Percentiles rank a stretch among this genome's conserved stretches.
Evolutionary conservation across 805 yeast species (phyloP).

Genomic region (Saccharomycopsis olivae): DNA sequence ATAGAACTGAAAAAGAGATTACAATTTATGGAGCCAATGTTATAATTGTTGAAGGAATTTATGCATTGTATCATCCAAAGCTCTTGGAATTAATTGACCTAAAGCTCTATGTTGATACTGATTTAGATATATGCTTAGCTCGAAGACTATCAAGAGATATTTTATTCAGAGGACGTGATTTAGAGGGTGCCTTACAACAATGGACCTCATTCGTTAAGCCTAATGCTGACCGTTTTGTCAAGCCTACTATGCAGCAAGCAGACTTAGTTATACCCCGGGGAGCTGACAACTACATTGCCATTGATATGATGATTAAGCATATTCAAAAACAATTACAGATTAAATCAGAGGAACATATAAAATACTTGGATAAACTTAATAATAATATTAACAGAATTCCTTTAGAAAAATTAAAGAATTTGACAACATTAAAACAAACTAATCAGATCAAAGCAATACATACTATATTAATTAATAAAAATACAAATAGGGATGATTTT

Average conservation of each 20-base stretch:
- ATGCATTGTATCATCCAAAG: conserved; percentile 64
- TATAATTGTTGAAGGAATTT: conserved; percentile 84
- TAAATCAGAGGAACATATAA: conserved; percentile 61
- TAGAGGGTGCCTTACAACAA: conserved; percentile 72
- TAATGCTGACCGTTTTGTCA: conserved; percentile 64
- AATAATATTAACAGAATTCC: conserved; percentile 11
- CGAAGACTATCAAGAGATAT: conserved; percentile 83
- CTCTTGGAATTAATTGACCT: conserved; percentile 70
- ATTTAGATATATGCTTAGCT: conserved; percentile 83
- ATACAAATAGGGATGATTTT: conserved; percentile 61
- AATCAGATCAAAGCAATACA: conserved; percentile 66
- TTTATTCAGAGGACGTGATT: conserved; percentile 74
- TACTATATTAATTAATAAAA: conserved; percentile 51
- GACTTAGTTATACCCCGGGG: conserved; percentile 90
- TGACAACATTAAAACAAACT: conserved; percentile 29
- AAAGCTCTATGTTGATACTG: conserved; percentile 88
- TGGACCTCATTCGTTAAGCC: conserved; percentile 93
- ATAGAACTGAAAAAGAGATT: conserved; percentile 46
- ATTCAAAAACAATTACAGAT: conserved; percentile 56
- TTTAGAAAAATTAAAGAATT: conserved; percentile 36
- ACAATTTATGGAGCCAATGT: conserved; percentile 92
- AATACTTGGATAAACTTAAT: conserved; percentile 43
- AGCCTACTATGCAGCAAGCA: conserved; percentile 68
- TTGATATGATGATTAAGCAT: conserved; percentile 69
- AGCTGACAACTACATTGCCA: conserved; percentile 58